These are phyloP conservation scores for Aspergillus brunneoviolaceus DNA, from an alignment of 2,329 filamentous ascomycete genomes.

Conservation along the genomic window DNA sequence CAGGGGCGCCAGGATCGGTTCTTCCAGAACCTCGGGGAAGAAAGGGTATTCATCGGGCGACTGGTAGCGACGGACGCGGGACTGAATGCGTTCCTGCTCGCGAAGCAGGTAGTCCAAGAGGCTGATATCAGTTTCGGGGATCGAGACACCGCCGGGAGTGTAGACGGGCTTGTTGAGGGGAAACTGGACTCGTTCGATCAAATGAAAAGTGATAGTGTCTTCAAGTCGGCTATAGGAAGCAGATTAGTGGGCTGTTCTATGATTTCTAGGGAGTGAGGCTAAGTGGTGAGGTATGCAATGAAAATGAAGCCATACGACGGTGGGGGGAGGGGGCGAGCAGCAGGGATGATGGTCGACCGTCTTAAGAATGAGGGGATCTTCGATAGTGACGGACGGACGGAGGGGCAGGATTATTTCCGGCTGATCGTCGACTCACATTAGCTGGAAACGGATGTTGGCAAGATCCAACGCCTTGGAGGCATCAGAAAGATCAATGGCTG, in stretches of 20 bases:
- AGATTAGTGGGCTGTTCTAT: neutral
- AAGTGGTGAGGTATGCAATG: neutral
- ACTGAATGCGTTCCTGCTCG: slow-evolving; percentile 88
- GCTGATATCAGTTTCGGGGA: slow-evolving; percentile 71
- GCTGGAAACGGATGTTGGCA: slow-evolving; percentile 85
- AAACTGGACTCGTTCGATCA: slow-evolving; percentile 98
- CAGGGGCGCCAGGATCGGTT: slow-evolving; percentile 81
- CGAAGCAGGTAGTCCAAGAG: slow-evolving; percentile 93
- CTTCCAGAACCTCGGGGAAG: slow-evolving; percentile 77
- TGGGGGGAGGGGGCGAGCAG: neutral
- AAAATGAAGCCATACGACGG: neutral
- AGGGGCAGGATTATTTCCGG: neutral
- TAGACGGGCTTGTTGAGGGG: slow-evolving; percentile 90
- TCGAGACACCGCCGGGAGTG: slow-evolving; percentile 67
- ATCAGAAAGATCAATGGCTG: slow-evolving; percentile 83
- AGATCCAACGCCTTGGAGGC: slow-evolving; percentile 83
- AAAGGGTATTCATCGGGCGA: slow-evolving; percentile 97
- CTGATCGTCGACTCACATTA: slow-evolving; percentile 66
- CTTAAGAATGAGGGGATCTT: neutral
- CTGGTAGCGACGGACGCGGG: slow-evolving; percentile 89
- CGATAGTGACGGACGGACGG: neutral
- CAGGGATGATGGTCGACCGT: slow-evolving; percentile 3
- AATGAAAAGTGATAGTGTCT: slow-evolving; percentile 94
- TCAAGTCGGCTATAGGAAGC: slow-evolving; percentile 71
- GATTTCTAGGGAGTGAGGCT: neutral